These are phyloP conservation scores for Yamadazyma diospyri DNA, from an alignment of 1,139 yeast species.

Conservation along the genomic window DNA sequence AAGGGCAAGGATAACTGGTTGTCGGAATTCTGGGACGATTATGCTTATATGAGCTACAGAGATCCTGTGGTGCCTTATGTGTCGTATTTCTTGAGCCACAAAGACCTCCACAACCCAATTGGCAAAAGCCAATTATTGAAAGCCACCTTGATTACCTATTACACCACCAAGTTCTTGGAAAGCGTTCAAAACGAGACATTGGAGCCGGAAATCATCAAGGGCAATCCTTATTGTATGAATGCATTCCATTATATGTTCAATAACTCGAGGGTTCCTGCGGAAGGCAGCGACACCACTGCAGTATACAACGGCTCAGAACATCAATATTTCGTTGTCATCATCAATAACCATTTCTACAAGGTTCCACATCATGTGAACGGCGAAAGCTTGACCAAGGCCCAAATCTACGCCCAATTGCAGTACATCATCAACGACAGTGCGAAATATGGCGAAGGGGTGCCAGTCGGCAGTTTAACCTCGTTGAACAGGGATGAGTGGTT, in stretches of 20 bases:
- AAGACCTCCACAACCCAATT: conserved; percentile 53
- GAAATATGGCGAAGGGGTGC: conserved; percentile 42
- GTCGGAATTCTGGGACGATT: conserved; percentile 90
- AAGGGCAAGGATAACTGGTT: conserved; percentile 80
- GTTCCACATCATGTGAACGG: conserved; percentile 65
- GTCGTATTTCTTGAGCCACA: conserved; percentile 85
- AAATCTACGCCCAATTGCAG: conserved; percentile 64
- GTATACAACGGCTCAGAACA: conserved; percentile 49
- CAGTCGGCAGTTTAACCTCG: conserved; percentile 78
- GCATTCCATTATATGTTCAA: conserved; percentile 90
- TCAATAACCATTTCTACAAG: conserved; percentile 81
- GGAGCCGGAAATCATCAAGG: conserved; percentile 78
- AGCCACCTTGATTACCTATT: conserved; percentile 59
- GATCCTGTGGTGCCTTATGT: conserved; percentile 95
- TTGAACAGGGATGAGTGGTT: conserved; percentile 86
- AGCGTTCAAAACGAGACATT: conserved; percentile 56
- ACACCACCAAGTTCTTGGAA: conserved; percentile 54
- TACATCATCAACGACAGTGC: conserved; percentile 47
- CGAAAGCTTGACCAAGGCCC: conserved; percentile 52
- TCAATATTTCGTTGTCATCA: conserved; percentile 68
- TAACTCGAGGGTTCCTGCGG: conserved; percentile 75
- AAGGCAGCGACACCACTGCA: conserved; percentile 55
- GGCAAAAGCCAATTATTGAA: conserved; percentile 73
- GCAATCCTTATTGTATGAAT: conserved; percentile 88
- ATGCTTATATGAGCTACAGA: conserved; percentile 85